phyloP scores from a whole-genome alignment of 164 flowering plant genomes.

The Stephania cephalantha region DNA sequence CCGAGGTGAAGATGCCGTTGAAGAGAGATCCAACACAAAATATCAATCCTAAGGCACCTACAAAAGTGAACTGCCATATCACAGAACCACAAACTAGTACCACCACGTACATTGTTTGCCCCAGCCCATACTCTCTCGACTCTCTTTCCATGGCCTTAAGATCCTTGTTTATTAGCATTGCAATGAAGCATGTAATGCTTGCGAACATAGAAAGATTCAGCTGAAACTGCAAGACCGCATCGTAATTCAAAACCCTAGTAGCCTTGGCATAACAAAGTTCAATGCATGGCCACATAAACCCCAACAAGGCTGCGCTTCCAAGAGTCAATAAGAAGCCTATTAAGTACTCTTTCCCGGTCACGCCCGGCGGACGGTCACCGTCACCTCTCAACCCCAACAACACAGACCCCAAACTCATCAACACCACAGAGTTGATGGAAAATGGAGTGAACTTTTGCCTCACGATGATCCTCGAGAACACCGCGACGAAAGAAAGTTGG shows the following conservation, averaged over 20 bases:
- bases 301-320: constrained; percentile 8
- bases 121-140: neutral
- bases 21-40: neutral
- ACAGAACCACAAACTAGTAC: neutral
- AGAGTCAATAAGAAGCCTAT: constrained; percentile 10
- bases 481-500: constrained; percentile 9
- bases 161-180: neutral
- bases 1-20: neutral
- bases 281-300: constrained; percentile 5
- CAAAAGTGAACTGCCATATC: neutral
- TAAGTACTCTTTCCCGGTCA: constrained; percentile 3
- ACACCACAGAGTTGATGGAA: constrained; percentile 10
- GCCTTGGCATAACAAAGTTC: constrained; percentile 10
- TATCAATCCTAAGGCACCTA: neutral
- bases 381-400: neutral
- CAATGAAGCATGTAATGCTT: neutral
- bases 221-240: constrained; percentile 7
- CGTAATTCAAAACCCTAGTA: neutral
- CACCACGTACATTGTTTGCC: neutral
- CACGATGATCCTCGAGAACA: constrained; percentile 11
- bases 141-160: neutral
- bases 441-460: constrained; percentile 12
- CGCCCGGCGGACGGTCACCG: constrained; percentile 7
- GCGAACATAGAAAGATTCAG: constrained; percentile 8
- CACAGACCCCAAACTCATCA: constrained; percentile 11